These are phyloP conservation scores for Fusarium xyrophilum DNA, from an alignment of 2,329 filamentous ascomycete species.

Conservation along the genomic window DNA sequence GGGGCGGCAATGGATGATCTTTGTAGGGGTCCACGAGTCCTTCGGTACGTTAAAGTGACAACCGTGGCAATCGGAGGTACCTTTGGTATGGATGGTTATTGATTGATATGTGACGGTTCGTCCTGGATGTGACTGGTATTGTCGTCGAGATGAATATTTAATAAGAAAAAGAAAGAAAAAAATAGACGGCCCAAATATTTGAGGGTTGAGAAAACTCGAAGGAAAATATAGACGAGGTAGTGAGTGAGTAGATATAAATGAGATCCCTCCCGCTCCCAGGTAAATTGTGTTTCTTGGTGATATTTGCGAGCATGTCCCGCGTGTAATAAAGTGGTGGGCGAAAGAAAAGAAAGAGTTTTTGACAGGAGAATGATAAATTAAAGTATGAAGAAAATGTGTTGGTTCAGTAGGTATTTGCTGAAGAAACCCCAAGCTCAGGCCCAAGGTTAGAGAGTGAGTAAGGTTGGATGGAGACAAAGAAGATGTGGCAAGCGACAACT, in stretches of 20 bases:
- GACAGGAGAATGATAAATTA: slow-evolving; percentile 8
- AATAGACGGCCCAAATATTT: background rate
- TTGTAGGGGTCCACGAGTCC: slow-evolving; percentile 25
- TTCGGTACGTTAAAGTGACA: slow-evolving; percentile 2
- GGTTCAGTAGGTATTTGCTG: background rate
- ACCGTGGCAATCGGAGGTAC: background rate
- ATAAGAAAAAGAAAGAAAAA: background rate
- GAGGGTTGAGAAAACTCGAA: background rate
- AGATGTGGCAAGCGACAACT: slow-evolving; percentile 21
- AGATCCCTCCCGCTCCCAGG: background rate
- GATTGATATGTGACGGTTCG: background rate
- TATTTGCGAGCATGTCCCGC: slow-evolving; percentile 4
- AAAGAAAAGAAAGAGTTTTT: background rate
- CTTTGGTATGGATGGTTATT: background rate
- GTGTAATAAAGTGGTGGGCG: background rate
- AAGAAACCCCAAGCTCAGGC: background rate
- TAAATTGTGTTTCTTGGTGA: background rate
- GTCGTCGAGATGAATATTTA: slow-evolving; percentile 10
- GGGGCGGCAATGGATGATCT: slow-evolving; percentile 30
- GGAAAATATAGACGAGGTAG: background rate
- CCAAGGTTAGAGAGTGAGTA: background rate
- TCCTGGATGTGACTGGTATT: background rate
- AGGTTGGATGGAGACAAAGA: slow-evolving; percentile 1
- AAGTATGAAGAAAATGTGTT: slow-evolving; percentile 4
- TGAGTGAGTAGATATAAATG: background rate